Evolutionary conservation across 2,329 filamentous ascomycete genomes (phyloP).

Genomic region (Penicillium griseofulvum): DNA sequence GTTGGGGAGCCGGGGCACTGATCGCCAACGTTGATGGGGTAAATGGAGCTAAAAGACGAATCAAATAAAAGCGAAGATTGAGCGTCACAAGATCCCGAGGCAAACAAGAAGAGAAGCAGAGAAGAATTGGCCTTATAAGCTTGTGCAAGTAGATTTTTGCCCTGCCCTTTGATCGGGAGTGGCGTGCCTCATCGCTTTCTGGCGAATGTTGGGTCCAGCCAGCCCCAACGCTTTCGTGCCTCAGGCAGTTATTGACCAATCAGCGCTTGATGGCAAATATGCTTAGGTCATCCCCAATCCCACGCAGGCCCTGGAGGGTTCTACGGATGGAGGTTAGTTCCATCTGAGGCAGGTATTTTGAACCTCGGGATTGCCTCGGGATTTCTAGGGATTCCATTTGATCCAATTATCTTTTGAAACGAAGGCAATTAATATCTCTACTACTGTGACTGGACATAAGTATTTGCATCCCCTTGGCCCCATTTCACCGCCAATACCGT

Average conservation of each 20-base stretch:
- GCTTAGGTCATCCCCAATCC: not conserved
- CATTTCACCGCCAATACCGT: too few relatives aligned
- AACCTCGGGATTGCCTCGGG: conserved; percentile 1
- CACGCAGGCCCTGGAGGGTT: not conserved
- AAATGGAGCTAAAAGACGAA: conserved; percentile 13
- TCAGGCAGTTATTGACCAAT: conserved; percentile 1
- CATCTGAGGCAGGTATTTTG: not conserved
- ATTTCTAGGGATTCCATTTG: not conserved
- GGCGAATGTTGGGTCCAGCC: conserved; percentile 29
- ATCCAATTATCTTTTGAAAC: not conserved
- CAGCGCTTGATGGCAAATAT: not conserved
- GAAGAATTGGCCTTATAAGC: conserved; percentile 3
- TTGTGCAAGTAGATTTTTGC: conserved; percentile 5
- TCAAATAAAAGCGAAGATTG: conserved; percentile 11
- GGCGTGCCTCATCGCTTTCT: conserved; percentile 14
- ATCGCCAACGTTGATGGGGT: conserved; percentile 25
- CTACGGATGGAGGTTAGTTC: not conserved
- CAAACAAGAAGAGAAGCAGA: not conserved
- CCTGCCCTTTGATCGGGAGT: conserved; percentile 8
- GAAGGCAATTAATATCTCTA: not conserved
- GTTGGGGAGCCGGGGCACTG: conserved; percentile 23
- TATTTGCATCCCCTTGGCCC: too few relatives aligned
- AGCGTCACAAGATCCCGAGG: conserved; percentile 33
- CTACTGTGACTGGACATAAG: too few relatives aligned
- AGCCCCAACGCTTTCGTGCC: conserved; percentile 33